Conservation (phyloP, 1,284 basidiomycete genomes). For the Jaminaea rosea region DNA sequence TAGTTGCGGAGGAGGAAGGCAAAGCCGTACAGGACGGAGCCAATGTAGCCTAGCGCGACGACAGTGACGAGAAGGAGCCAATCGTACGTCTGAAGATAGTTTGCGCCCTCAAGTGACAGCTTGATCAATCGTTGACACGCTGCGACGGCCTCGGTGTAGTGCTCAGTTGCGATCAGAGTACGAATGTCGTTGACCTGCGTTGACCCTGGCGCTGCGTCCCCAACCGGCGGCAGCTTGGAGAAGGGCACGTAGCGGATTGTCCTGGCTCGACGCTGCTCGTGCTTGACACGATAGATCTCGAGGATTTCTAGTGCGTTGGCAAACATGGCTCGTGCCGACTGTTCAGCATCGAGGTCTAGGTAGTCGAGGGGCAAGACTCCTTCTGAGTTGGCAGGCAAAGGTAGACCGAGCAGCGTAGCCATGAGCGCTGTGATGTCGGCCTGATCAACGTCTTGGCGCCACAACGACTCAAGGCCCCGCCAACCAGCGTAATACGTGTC, state of each 20-base stretch:
- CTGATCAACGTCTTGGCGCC: conserved; percentile 60
- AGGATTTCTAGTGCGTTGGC: conserved; percentile 68
- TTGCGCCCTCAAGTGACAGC: conserved; percentile 59
- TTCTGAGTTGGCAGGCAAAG: conserved; percentile 46
- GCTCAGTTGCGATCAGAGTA: conserved; percentile 31
- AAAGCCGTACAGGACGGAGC: conserved; percentile 56
- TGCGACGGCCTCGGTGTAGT: conserved; percentile 55
- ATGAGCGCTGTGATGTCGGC: conserved; percentile 75
- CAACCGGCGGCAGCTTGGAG: conserved; percentile 4
- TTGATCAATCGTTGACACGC: conserved; percentile 56
- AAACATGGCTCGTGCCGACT: conserved; percentile 57
- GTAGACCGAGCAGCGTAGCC: conserved; percentile 45
- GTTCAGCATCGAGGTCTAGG: conserved; percentile 46
- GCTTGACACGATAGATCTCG: conserved; percentile 71
- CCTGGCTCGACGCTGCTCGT: conserved; percentile 51
- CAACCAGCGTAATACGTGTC: conserved; percentile 33
- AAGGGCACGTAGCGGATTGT: conserved; percentile 28
- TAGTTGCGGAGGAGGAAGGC: conserved; percentile 34
- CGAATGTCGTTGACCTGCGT: conserved; percentile 44
- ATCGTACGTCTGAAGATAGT: conserved; percentile 78
- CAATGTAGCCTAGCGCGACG: conserved; percentile 64
- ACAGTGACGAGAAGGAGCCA: conserved; percentile 63
- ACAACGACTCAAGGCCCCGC: conserved; percentile 18
- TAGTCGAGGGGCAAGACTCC: conserved; percentile 46
- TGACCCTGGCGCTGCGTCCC: conserved; percentile 48